Conservation (phyloP, 1,139 yeast genomes). For the Suhomyces ambrosiae region DNA sequence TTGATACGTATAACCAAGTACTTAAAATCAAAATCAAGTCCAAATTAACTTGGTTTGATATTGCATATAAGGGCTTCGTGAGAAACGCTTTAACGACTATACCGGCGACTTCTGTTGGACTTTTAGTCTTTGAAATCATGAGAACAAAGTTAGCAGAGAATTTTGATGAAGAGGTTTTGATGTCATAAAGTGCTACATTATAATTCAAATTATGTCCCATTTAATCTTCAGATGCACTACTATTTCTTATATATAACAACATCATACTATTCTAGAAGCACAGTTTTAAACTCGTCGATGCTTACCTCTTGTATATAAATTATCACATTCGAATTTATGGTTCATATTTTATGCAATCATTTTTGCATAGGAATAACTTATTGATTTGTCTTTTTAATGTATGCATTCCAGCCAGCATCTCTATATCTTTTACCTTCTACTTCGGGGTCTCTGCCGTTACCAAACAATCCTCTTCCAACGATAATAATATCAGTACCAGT, state of each 20-base stretch:
- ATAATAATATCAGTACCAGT: constrained; percentile 92
- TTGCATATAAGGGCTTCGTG: constrained; percentile 78
- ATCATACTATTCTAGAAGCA: too few relatives aligned
- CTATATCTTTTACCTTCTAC: constrained; percentile 87
- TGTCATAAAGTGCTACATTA: not conserved
- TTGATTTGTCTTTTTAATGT: constrained; percentile 45
- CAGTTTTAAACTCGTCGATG: too few relatives aligned
- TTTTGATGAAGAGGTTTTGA: constrained; percentile 25
- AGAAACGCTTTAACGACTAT: constrained; percentile 73
- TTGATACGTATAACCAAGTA: constrained; percentile 68
- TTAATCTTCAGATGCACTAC: too few relatives aligned
- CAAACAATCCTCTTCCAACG: constrained; percentile 96
- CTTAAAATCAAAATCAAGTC: constrained; percentile 56
- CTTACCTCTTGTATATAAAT: not conserved
- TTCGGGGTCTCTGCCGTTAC: constrained; percentile 90
- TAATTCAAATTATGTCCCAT: too few relatives aligned
- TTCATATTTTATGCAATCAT: not conserved
- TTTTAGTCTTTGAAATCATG: constrained; percentile 82
- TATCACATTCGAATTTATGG: not conserved
- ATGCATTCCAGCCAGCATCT: constrained; percentile 94
- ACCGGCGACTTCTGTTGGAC: constrained; percentile 86
- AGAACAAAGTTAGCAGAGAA: constrained; percentile 50
- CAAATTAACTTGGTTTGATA: constrained; percentile 56
- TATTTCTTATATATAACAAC: not conserved
- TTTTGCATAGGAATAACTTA: too few relatives aligned